phyloP scores from a whole-genome alignment of 139 green algal genomes.

The Chlamydomonas sp. region DNA sequence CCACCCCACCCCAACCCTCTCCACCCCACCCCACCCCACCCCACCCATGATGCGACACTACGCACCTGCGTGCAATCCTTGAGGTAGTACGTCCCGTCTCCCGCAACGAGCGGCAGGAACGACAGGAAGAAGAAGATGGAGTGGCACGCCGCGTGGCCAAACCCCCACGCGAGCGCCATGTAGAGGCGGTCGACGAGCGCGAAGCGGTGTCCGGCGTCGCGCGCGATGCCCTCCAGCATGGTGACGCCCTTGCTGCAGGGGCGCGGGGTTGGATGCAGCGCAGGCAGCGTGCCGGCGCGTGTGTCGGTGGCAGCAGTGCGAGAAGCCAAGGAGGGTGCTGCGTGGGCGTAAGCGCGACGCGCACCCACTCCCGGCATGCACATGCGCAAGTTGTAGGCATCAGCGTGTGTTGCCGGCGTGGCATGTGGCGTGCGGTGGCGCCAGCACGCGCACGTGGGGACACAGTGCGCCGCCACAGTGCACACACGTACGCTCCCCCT shows the following conservation, averaged over 20 bases:
- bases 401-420: too few relatives aligned
- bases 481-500: too few relatives aligned
- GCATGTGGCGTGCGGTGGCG: too few relatives aligned
- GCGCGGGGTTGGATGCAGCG: background rate
- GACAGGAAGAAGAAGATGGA: slow-evolving; percentile 42
- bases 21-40: too few relatives aligned
- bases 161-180: slow-evolving; percentile 50
- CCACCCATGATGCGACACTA: too few relatives aligned
- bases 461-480: too few relatives aligned
- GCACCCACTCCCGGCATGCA: too few relatives aligned
- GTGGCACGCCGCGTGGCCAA: slow-evolving; percentile 40
- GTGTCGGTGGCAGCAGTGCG: too few relatives aligned
- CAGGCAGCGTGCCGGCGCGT: background rate
- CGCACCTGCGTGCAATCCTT: slow-evolving; percentile 23
- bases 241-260: background rate
- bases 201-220: slow-evolving; percentile 24
- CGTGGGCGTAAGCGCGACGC: background rate
- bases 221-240: slow-evolving; percentile 6
- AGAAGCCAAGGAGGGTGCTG: background rate
- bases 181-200: slow-evolving; percentile 38
- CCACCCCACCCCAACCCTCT: too few relatives aligned
- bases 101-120: slow-evolving; percentile 37
- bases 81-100: slow-evolving; percentile 33
- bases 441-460: too few relatives aligned
- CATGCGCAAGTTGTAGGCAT: too few relatives aligned